Base-by-base conservation (phyloP, 2,329 filamentous ascomycete genomes). In the Apiospora rasikravindrae region DNA sequence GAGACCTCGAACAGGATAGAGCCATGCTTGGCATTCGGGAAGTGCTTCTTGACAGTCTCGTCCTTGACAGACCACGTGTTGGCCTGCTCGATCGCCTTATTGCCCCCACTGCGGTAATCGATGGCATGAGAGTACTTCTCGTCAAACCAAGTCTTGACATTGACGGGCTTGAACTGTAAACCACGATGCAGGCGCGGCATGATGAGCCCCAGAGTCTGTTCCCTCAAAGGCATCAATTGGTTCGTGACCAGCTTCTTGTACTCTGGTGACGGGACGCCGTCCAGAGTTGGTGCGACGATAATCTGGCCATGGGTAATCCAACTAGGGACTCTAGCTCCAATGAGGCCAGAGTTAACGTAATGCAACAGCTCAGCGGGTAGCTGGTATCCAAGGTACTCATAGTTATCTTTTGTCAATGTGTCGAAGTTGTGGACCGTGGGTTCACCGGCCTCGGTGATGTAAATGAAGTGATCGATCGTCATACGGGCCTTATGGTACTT, bases 311-410 rank as follows among this genome's bases (percentile, higher is more conserved):
- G 92, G 5, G 94, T 93, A 76, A 98, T 90, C 88, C 92, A 96
- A 80, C 93, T 94, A 16, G 97, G 88, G 49, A 98, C 87, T 67
- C 94, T 90, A 33, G 94, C 88, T 40, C 94, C 91, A 75, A 98
- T 90, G 61, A 98, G 85, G 45, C 94, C 96, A 69, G 89, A 91
- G 72, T 94, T 95, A 69, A 98, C 87, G 81, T 98, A 98, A 81
- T 94, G 93, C 80, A 96, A 95, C 24, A 98, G 86, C 82, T 99
- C 96, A 53, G 95, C 91, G 0, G 96, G 95, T 6, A 99, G 86
- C 73, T 95, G 93, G 73, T 97, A 90, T n/a, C 95, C 95, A 74
- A 98, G 90, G 79, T 98, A 95, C 78, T 96, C 92, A 79, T 97
- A 94, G 75, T 96, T 92, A 80, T 98, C 95, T 66, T 88, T 89